Evolutionary conservation across 129 eudicot genomes (phyloP).

Genomic region (Artemisia tridentata): DNA sequence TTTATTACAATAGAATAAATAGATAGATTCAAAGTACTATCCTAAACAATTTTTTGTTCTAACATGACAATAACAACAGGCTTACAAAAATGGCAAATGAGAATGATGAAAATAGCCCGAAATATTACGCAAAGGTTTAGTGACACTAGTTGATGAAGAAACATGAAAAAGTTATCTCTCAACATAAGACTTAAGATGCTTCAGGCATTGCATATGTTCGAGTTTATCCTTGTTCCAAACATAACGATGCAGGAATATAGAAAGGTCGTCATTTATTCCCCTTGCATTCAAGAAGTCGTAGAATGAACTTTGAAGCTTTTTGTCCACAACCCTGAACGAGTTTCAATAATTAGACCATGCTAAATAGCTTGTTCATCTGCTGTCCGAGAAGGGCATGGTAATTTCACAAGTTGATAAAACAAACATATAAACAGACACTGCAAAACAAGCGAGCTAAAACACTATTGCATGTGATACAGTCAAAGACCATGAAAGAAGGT

Average conservation of each 20-base stretch:
- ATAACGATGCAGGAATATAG: slow-evolving; percentile 57
- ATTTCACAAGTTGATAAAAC: neutral
- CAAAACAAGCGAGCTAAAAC: neutral
- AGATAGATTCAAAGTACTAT: too few species aligned
- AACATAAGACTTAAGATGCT: slow-evolving; percentile 39
- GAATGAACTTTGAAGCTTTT: slow-evolving; percentile 44
- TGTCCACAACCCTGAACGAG: slow-evolving; percentile 47
- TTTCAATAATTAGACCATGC: neutral
- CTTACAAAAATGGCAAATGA: slow-evolving; percentile 15
- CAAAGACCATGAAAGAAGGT: neutral
- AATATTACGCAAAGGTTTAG: neutral
- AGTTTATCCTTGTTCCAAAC: slow-evolving; percentile 64
- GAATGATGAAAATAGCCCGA: slow-evolving; percentile 15
- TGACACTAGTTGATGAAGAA: neutral
- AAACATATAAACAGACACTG: neutral
- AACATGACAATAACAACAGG: neutral
- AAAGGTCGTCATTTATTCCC: slow-evolving; percentile 50
- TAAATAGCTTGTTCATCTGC: neutral
- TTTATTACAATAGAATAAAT: too few species aligned
- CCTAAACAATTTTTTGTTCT: too few species aligned
- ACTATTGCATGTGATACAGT: neutral
- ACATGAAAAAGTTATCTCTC: slow-evolving; percentile 15
- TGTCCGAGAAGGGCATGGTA: neutral
- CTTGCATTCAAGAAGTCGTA: slow-evolving; percentile 57
- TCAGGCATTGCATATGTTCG: slow-evolving; percentile 51